These are phyloP conservation scores for Tetrapisispora nanseiensis DNA, from an alignment of 805 yeast species.

Conservation along the genomic window DNA sequence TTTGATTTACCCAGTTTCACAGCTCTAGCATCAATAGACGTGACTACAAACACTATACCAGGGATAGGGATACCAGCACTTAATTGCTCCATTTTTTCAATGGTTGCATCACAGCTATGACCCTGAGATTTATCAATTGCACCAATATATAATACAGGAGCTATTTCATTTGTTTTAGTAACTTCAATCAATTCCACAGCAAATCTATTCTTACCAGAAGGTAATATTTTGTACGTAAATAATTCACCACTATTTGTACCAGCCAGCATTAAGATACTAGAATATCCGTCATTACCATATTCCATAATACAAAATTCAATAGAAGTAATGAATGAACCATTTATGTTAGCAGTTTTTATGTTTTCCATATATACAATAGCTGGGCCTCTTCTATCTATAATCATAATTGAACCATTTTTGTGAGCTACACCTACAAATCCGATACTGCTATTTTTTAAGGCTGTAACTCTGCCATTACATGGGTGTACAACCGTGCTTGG, in stretches of 20 bases:
- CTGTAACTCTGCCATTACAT: constrained; percentile 42
- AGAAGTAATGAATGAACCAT: constrained; percentile 38
- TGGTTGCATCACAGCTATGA: constrained; percentile 51
- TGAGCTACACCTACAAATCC: constrained; percentile 83
- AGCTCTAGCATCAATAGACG: constrained; percentile 53
- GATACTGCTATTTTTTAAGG: constrained; percentile 57
- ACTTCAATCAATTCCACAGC: constrained; percentile 42
- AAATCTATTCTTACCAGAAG: constrained; percentile 53
- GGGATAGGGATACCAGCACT: constrained; percentile 52
- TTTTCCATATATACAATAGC: constrained; percentile 46
- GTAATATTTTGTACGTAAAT: constrained; percentile 53
- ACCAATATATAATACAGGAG: constrained; percentile 44
- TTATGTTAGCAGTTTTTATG: constrained; percentile 19
- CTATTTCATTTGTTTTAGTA: constrained; percentile 37
- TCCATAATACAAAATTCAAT: constrained; percentile 69
- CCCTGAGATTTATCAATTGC: constrained; percentile 56
- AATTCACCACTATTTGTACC: constrained; percentile 76
- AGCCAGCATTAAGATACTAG: constrained; percentile 60
- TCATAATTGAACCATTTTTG: constrained; percentile 59
- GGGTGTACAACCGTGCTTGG: constrained; percentile 43
- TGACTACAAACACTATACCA: constrained; percentile 50
- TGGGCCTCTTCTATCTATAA: constrained; percentile 75
- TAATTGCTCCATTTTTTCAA: constrained; percentile 46
- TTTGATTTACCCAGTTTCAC: constrained; percentile 52
- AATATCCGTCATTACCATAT: constrained; percentile 53